These are phyloP conservation scores for Echinochloa phyllopogon DNA, from an alignment of 176 grass and related monocot genomes.

Conservation along the genomic window DNA sequence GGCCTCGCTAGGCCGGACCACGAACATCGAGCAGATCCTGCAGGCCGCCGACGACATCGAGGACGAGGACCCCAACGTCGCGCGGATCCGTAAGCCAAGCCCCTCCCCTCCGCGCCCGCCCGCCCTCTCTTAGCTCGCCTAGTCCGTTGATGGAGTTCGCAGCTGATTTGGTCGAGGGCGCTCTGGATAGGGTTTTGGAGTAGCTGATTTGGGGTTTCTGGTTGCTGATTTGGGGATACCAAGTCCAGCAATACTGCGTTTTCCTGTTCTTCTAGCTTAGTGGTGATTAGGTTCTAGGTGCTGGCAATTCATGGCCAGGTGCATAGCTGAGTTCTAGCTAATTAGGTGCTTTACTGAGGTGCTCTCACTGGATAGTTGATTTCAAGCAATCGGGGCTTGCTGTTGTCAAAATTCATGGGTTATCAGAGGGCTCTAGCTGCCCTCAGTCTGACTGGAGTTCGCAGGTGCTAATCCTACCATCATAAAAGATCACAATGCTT, in stretches of 20 bases:
- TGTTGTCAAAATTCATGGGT: background rate
- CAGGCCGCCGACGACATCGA: slow-evolving; percentile 87
- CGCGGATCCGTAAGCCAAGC: slow-evolving; percentile 57
- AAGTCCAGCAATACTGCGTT: background rate
- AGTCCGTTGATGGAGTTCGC: slow-evolving; percentile 2
- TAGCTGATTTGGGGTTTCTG: background rate
- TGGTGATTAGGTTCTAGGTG: background rate
- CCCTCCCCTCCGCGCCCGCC: background rate
- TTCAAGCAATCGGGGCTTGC: background rate
- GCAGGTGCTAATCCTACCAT: background rate
- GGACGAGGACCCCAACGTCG: slow-evolving; percentile 83
- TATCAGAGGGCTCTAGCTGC: background rate
- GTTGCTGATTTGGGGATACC: background rate
- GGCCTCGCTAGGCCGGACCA: slow-evolving; percentile 60
- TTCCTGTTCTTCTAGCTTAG: background rate
- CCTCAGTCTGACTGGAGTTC: background rate
- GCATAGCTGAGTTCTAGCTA: background rate
- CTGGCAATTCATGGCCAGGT: background rate
- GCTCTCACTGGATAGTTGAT: background rate
- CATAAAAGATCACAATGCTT: background rate
- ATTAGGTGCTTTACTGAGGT: background rate
- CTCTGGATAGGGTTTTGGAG: background rate
- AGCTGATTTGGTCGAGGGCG: background rate
- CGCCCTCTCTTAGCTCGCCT: background rate
- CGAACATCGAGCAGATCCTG: slow-evolving; percentile 90